Percentiles rank a stretch among this genome's conserved stretches.
Conservation (phyloP, 2,329 filamentous ascomycete species). For the Metarhizium guizhouense region DNA sequence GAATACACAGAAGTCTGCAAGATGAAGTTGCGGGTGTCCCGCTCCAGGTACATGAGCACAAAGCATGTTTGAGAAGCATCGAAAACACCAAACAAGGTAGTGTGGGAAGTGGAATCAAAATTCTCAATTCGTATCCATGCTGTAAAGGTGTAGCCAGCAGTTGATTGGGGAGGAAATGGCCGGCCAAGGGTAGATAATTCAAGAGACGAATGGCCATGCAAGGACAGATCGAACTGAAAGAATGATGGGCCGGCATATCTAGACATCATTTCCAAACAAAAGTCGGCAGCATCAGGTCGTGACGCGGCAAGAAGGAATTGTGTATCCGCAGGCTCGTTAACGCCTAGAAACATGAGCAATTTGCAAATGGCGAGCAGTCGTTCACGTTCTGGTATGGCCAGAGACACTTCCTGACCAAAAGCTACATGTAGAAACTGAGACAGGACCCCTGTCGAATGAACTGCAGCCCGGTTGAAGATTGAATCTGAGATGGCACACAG, state of each 20-base stretch:
- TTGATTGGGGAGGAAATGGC: slow-evolving; percentile 70
- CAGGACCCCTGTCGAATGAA: slow-evolving; percentile 65
- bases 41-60: slow-evolving; percentile 85
- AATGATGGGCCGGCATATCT: slow-evolving; percentile 70
- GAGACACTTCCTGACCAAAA: slow-evolving; percentile 41
- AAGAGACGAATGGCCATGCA: slow-evolving; percentile 80
- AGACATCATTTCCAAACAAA: slow-evolving; percentile 64
- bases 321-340: slow-evolving; percentile 74
- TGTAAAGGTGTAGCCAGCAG: slow-evolving; percentile 81
- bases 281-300: slow-evolving; percentile 50
- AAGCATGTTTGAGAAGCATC: slow-evolving; percentile 91
- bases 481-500: slow-evolving; percentile 49
- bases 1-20: slow-evolving; percentile 90
- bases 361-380: slow-evolving; percentile 60
- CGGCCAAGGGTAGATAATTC: slow-evolving; percentile 82
- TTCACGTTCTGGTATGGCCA: slow-evolving; percentile 46
- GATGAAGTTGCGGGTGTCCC: slow-evolving; percentile 88
- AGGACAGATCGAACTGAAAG: slow-evolving; percentile 88
- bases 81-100: slow-evolving; percentile 91
- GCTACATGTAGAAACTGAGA: slow-evolving; percentile 56
- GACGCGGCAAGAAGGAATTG: slow-evolving; percentile 57
- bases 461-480: slow-evolving; percentile 57
- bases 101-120: slow-evolving; percentile 79
- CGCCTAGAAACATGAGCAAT: slow-evolving; percentile 63
- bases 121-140: slow-evolving; percentile 83